Conservation (phyloP, 495 filamentous ascomycete species). For the Penicillium manginii region DNA sequence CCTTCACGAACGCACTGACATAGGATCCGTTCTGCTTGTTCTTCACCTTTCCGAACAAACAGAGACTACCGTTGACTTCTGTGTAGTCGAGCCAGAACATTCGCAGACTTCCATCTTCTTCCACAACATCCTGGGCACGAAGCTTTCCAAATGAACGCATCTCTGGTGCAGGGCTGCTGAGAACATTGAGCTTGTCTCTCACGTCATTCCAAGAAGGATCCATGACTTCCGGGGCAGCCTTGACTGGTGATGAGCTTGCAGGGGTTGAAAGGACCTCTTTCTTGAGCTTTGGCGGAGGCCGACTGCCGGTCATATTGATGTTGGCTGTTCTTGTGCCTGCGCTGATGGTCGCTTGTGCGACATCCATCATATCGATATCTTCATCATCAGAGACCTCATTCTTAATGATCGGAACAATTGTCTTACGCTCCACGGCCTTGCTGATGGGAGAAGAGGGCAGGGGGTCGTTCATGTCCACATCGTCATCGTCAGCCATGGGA, state of each 20-base stretch:
- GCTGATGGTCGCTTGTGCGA: constrained; percentile 70
- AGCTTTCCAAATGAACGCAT: constrained; percentile 73
- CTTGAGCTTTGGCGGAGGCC: constrained; percentile 76
- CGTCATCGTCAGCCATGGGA: constrained; percentile 54
- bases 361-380: constrained; percentile 84
- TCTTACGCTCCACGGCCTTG: constrained; percentile 78
- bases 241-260: constrained; percentile 74
- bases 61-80: constrained; percentile 88
- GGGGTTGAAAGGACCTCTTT: constrained; percentile 69
- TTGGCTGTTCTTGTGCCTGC: constrained; percentile 65
- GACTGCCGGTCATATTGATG: constrained; percentile 85
- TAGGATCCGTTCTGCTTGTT: constrained; percentile 80
- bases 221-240: constrained; percentile 58
- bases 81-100: constrained; percentile 98
- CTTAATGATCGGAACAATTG: constrained; percentile 57
- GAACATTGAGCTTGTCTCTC: constrained; percentile 81
- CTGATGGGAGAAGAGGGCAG: constrained; percentile 84
- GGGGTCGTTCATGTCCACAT: constrained; percentile 83
- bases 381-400: constrained; percentile 69
- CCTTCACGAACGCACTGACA: constrained; percentile 92
- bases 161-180: constrained; percentile 71
- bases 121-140: constrained; percentile 76
- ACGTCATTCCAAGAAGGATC: constrained; percentile 94
- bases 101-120: constrained; percentile 86
- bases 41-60: constrained; percentile 94